A percentile compares a stretch with the other conserved stretches of the same genome.
Conservation (phyloP, 352 stramenopile genomes). For the Phytopythium vexans region DNA sequence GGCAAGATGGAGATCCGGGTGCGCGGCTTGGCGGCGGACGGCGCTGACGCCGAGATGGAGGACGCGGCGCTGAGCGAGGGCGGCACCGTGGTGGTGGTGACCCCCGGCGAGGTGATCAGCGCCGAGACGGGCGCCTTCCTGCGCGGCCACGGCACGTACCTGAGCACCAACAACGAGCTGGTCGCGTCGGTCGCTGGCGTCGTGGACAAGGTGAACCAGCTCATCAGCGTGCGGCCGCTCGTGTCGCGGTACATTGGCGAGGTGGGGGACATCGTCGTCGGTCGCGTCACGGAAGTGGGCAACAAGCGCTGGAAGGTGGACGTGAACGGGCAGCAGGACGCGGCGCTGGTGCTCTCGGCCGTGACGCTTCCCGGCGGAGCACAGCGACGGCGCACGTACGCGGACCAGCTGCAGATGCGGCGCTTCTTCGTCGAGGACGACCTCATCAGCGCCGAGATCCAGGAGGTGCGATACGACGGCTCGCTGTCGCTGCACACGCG, state of each 20-base stretch:
- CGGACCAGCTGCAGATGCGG: constrained; percentile 97
- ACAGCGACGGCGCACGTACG: constrained; percentile 95
- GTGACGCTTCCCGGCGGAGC: constrained; percentile 95
- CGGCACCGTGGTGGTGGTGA: constrained; percentile 65
- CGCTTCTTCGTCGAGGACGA: constrained; percentile 95
- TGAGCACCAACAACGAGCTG: constrained; percentile 82
- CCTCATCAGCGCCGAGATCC: constrained; percentile 92
- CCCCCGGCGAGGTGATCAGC: constrained; percentile 73
- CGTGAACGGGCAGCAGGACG: constrained; percentile 83
- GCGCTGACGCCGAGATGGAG: constrained; percentile 7
- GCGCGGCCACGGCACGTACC: constrained; percentile 94
- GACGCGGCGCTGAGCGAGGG: constrained; percentile 21
- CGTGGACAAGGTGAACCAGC: constrained; percentile 96
- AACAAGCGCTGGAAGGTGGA: constrained; percentile 96
- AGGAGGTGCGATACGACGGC: constrained; percentile 90
- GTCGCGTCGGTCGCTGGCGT: constrained; percentile 92
- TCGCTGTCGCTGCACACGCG: constrained; percentile 93
- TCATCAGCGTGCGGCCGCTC: constrained; percentile 93
- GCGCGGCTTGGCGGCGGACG: constrained; percentile 9
- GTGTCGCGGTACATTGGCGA: constrained; percentile 91
- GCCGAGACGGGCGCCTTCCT: constrained; percentile 79
- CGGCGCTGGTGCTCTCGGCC: constrained; percentile 90
- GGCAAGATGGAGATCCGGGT: constrained; percentile 36
- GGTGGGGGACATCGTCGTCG: constrained; percentile 96
- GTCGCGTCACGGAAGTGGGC: constrained; percentile 92